Percentiles rank a stretch among this genome's conserved stretches.
Conservation (phyloP, 164 flowering plant species). For the Piper betle region DNA sequence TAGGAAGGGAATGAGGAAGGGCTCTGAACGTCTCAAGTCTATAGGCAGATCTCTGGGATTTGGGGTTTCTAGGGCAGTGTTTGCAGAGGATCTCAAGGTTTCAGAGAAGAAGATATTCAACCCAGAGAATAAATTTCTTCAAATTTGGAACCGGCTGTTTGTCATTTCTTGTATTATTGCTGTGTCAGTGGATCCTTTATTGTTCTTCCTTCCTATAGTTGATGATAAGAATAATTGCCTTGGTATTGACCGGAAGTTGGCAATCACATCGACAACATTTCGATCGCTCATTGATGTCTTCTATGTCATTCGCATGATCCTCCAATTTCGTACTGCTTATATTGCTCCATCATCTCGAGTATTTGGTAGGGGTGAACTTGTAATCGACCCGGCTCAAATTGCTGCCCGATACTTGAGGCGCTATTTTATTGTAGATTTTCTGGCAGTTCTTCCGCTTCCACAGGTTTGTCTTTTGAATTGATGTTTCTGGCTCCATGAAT, state of each 20-base stretch:
- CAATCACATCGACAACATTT: constrained; percentile 48
- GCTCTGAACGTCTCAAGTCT: constrained; percentile 86
- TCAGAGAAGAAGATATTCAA: constrained; percentile 68
- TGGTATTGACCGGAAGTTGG: constrained; percentile 55
- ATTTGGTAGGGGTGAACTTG: constrained; percentile 98
- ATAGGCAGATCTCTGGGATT: constrained; percentile 74
- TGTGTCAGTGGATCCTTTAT: constrained; percentile 84
- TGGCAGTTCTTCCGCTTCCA: constrained; percentile 82
- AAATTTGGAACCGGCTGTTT: constrained; percentile 62
- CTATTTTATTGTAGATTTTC: constrained; percentile 72
- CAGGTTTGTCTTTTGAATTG: constrained; percentile 41
- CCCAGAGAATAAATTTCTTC: constrained; percentile 83
- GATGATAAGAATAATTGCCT: constrained; percentile 35
- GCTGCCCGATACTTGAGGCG: constrained; percentile 70
- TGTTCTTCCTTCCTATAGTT: constrained; percentile 75
- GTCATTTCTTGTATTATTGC: constrained; percentile 82
- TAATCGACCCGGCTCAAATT: constrained; percentile 74
- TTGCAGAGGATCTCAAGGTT: constrained; percentile 81
- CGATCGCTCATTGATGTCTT: constrained; percentile 69
- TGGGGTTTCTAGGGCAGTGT: constrained; percentile 75
- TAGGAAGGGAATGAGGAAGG: constrained; percentile 60
- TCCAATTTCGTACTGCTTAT: constrained; percentile 90
- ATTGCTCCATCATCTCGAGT: constrained; percentile 98
- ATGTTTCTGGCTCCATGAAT: neutral
- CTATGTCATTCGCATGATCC: constrained; percentile 77